phyloP scores from a whole-genome alignment of 2,329 filamentous ascomycete genomes.

The Colletotrichum caudatum region DNA sequence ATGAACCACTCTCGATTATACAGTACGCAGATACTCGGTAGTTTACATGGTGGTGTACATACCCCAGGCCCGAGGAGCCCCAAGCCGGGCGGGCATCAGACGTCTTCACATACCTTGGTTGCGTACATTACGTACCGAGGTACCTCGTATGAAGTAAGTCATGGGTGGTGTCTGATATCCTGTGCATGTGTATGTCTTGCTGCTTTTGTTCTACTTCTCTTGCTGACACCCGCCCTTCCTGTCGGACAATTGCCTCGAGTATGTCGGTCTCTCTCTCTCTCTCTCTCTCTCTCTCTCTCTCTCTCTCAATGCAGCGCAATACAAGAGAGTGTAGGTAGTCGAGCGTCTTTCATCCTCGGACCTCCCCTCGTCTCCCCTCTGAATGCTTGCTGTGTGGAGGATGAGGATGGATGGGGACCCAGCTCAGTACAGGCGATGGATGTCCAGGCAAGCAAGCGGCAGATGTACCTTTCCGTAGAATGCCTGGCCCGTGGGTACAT shows the following conservation, averaged over 20 bases:
- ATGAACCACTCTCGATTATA: not conserved
- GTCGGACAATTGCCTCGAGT: not conserved
- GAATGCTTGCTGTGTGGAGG: not conserved
- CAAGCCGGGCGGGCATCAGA: constrained; percentile 8
- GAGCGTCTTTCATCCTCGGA: not conserved
- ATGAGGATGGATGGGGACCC: not conserved
- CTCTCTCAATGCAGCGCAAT: not conserved
- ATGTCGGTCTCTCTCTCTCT: not conserved
- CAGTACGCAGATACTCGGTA: not conserved
- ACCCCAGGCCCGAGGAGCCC: not conserved
- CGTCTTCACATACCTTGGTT: not conserved
- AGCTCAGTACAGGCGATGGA: not conserved
- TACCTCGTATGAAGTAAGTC: not conserved
- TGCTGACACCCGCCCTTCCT: not conserved
- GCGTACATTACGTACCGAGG: no score
- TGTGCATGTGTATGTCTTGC: no score
- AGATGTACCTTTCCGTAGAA: not conserved
- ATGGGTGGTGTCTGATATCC: not conserved
- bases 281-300: no score
- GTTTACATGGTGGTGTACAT: not conserved
- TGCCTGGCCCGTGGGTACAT: not conserved
- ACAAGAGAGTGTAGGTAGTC: not conserved
- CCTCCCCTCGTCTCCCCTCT: not conserved
- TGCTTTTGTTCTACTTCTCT: not conserved
- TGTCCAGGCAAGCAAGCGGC: not conserved